Conservation (phyloP, 306 rosid species). For the Castanea sativa region DNA sequence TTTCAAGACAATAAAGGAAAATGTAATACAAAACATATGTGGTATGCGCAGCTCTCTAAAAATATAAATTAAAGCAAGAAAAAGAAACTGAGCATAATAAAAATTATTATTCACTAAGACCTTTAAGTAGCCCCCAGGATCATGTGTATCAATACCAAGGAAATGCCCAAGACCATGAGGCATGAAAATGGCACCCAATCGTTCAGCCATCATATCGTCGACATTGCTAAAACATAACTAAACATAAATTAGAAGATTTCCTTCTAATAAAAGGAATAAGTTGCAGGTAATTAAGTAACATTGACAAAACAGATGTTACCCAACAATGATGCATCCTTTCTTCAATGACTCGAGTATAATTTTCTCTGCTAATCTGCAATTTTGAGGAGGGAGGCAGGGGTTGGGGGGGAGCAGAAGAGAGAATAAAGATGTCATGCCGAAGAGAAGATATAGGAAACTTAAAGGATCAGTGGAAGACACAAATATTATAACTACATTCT, state of each 20-base stretch:
- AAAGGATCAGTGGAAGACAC: background rate
- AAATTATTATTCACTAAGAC: slow-evolving; percentile 33
- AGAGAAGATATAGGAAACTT: background rate
- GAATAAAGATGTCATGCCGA: slow-evolving; percentile 5
- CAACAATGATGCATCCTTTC: slow-evolving; percentile 49
- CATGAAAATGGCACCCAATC: slow-evolving; percentile 83
- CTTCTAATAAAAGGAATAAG: slow-evolving; percentile 3
- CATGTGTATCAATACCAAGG: slow-evolving; percentile 93
- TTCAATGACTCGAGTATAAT: slow-evolving; percentile 64
- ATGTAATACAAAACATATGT: background rate
- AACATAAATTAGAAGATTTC: background rate
- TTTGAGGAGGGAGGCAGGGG: slow-evolving; percentile 9
- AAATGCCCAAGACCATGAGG: slow-evolving; percentile 96
- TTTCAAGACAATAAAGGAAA: slow-evolving; percentile 18
- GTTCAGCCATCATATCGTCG: slow-evolving; percentile 64
- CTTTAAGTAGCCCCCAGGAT: slow-evolving; percentile 92
- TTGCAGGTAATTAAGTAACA: background rate
- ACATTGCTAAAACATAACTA: slow-evolving; percentile 48
- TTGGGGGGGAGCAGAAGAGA: slow-evolving; percentile 3
- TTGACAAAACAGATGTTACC: slow-evolving; percentile 46
- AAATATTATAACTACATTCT: background rate
- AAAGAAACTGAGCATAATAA: slow-evolving; percentile 8
- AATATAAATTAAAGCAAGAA: slow-evolving; percentile 6
- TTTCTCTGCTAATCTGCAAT: slow-evolving; percentile 79
- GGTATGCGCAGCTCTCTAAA: background rate